Percentiles rank a stretch among this genome's conserved stretches.
phyloP scores from a whole-genome alignment of 2,329 filamentous ascomycete species.

The Xylariaceae sp. region DNA sequence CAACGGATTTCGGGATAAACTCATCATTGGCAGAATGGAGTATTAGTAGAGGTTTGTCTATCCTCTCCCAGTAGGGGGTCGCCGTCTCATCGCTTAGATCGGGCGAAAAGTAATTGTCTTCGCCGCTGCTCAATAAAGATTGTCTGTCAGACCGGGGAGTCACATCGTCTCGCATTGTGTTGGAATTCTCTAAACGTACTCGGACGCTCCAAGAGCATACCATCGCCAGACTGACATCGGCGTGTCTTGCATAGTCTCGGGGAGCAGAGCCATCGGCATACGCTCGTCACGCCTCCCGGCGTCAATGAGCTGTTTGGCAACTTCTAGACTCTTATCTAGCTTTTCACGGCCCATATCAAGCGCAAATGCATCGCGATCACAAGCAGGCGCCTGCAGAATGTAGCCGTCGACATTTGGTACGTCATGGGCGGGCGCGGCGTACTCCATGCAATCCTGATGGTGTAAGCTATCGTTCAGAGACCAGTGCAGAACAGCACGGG shows the following conservation, averaged over 20 bases:
- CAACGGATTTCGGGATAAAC: constrained; percentile 52
- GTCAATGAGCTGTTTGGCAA: constrained; percentile 50
- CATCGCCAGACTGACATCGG: constrained; percentile 51
- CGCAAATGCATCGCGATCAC: constrained; percentile 63
- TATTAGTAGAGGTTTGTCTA: constrained; percentile 57
- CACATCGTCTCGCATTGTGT: not conserved
- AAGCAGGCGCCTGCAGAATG: constrained; percentile 75
- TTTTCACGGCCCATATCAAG: constrained; percentile 39
- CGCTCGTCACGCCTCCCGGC: constrained; percentile 50
- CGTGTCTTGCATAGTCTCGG: constrained; percentile 33
- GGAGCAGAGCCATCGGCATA: constrained; percentile 45
- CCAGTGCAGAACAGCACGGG: not conserved
- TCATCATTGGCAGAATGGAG: constrained; percentile 63
- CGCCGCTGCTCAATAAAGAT: constrained; percentile 43
- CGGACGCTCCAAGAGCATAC: constrained; percentile 43
- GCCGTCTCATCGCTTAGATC: constrained; percentile 58
- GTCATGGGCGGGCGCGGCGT: constrained; percentile 40
- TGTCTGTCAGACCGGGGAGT: not conserved
- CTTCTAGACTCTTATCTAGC: constrained; percentile 41
- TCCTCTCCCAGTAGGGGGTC: constrained; percentile 57
- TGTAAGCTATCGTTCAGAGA: constrained; percentile 8
- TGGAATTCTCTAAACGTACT: constrained; percentile 37
- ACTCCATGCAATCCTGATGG: constrained; percentile 51
- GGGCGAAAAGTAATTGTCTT: constrained; percentile 85
- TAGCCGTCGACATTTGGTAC: constrained; percentile 60